Conservation (phyloP, 75 land plant species). For the Pinus tabuliformis region DNA sequence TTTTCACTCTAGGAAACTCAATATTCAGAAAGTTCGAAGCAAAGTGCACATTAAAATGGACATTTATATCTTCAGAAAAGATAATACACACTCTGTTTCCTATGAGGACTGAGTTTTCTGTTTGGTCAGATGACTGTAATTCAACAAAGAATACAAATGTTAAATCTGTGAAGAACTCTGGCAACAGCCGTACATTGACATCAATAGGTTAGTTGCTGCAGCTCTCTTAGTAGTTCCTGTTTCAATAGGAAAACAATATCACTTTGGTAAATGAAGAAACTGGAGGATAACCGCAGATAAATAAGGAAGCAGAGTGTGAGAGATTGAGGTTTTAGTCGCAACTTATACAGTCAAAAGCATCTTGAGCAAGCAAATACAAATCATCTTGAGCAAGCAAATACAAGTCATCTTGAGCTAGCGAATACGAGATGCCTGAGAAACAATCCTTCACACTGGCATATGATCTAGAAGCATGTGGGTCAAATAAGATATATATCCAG, state of each 20-base stretch:
- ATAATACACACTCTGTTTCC: too few relatives aligned
- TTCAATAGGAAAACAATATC: too few relatives aligned
- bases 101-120: too few relatives aligned
- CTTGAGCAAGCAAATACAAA: neutral
- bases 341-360: neutral
- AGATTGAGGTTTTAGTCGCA: neutral
- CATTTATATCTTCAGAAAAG: too few relatives aligned
- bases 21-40: too few relatives aligned
- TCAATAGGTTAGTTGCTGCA: too few relatives aligned
- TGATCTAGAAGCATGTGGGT: neutral
- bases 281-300: neutral
- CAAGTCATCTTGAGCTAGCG: too few relatives aligned
- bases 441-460: neutral
- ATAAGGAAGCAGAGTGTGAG: neutral
- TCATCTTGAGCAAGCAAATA: neutral
- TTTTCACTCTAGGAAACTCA: neutral
- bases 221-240: too few relatives aligned
- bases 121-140: too few relatives aligned
- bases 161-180: too few relatives aligned
- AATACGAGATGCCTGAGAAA: neutral
- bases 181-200: too few relatives aligned
- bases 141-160: too few relatives aligned
- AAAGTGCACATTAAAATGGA: neutral
- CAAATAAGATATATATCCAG: neutral
- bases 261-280: neutral